Conservation (phyloP, 2,329 filamentous ascomycete species). For the Sarocladiaceae sp. region DNA sequence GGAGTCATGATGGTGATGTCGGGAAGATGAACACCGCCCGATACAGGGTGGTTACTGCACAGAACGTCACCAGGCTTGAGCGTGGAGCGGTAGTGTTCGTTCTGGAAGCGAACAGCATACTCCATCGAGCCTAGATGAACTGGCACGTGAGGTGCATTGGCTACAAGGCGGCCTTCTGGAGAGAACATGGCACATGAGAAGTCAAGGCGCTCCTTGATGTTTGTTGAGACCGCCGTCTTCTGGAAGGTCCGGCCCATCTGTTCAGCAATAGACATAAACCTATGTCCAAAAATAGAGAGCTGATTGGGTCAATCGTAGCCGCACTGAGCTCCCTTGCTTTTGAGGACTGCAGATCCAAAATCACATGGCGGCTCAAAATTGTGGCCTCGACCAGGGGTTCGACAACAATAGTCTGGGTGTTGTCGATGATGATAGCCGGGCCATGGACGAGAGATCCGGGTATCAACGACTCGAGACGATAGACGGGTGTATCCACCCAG, state of each 20-base stretch:
- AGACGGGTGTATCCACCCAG: slow-evolving; percentile 72
- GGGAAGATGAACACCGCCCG: slow-evolving; percentile 76
- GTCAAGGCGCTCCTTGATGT: slow-evolving; percentile 78
- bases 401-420: slow-evolving; percentile 88
- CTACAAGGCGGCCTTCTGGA: slow-evolving; percentile 68
- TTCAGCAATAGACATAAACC: slow-evolving; percentile 83
- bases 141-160: slow-evolving; percentile 75
- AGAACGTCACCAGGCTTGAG: slow-evolving; percentile 76
- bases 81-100: slow-evolving; percentile 73
- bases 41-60: slow-evolving; percentile 79
- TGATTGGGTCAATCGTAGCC: slow-evolving; percentile 58
- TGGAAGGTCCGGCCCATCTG: slow-evolving; percentile 79
- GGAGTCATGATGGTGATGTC: slow-evolving; percentile 80
- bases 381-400: slow-evolving; percentile 73
- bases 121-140: slow-evolving; percentile 82
- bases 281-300: slow-evolving; percentile 74
- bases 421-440: slow-evolving; percentile 82
- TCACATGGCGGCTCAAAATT: slow-evolving; percentile 81
- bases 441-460: slow-evolving; percentile 71
- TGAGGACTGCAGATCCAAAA: slow-evolving; percentile 66
- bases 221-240: slow-evolving; percentile 76
- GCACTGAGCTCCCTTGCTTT: slow-evolving; percentile 21
- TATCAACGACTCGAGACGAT: slow-evolving; percentile 70
- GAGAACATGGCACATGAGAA: slow-evolving; percentile 82
- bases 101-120: slow-evolving; percentile 73